These are phyloP conservation scores for Crithidia bombi DNA, from an alignment of 208 protist species.

Conservation along the genomic window DNA sequence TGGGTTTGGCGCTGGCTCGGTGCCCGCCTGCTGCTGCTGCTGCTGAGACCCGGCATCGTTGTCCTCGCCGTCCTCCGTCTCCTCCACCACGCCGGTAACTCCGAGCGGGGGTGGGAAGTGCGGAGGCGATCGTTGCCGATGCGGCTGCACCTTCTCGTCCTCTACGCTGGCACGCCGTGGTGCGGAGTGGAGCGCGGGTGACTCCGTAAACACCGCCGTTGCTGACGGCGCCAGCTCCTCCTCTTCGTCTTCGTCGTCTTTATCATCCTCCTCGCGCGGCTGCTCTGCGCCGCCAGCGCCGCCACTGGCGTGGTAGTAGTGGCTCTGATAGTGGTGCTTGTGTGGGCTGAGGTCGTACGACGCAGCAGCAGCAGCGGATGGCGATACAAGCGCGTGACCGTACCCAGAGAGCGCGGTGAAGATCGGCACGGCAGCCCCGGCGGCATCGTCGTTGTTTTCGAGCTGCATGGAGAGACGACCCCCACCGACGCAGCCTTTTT, in stretches of 20 bases:
- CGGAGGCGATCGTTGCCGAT: background rate
- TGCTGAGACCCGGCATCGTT: background rate
- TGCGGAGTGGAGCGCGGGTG: background rate
- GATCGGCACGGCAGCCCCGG: background rate
- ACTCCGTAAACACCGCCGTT: background rate
- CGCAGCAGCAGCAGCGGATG: background rate
- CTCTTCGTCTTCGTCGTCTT: background rate
- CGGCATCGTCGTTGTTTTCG: background rate
- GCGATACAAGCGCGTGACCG: background rate
- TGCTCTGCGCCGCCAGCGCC: background rate
- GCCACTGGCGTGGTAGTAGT: no score
- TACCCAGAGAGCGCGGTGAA: background rate
- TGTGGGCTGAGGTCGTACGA: background rate
- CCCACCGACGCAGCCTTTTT: no score
- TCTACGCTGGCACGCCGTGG: no score
- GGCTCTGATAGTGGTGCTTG: background rate
- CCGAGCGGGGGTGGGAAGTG: background rate
- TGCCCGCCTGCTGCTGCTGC: background rate
- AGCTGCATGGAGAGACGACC: no score
- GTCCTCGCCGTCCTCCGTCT: background rate
- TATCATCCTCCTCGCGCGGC: background rate
- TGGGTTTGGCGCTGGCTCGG: background rate
- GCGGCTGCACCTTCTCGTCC: background rate
- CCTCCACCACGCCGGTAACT: background rate
- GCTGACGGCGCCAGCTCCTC: background rate